A percentile compares a stretch with the other conserved stretches of the same genome.
Conservation (phyloP, 257 asterid genomes). For the Handroanthus guayacan region DNA sequence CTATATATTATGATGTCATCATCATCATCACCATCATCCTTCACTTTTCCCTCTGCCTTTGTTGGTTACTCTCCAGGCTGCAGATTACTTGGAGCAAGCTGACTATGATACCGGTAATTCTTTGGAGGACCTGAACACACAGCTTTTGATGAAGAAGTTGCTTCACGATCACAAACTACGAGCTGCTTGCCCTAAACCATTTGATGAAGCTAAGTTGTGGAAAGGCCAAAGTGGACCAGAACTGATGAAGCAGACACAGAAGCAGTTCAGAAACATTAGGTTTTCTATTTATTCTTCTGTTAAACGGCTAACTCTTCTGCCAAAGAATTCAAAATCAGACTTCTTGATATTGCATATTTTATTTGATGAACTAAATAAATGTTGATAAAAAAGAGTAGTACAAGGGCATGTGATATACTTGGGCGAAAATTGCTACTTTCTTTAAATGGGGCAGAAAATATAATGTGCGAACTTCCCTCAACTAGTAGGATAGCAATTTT, state of each 20-base stretch:
- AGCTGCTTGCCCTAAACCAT: slow-evolving; percentile 71
- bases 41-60: not conserved
- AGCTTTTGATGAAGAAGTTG: slow-evolving; percentile 53
- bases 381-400: not conserved
- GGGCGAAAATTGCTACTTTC: not conserved
- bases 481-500: not conserved
- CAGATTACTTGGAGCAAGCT: slow-evolving; percentile 70
- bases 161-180: slow-evolving; percentile 52
- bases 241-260: slow-evolving; percentile 60
- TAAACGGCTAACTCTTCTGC: not conserved
- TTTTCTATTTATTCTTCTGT: slow-evolving; percentile 31
- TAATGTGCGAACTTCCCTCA: not conserved
- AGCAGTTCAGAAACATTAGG: slow-evolving; percentile 77
- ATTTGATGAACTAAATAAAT: not conserved
- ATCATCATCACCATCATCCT: not conserved
- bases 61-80: slow-evolving; percentile 49
- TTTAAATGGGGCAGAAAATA: not conserved
- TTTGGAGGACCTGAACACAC: slow-evolving; percentile 59
- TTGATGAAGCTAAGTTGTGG: slow-evolving; percentile 77
- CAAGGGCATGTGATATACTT: not conserved
- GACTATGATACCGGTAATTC: slow-evolving; percentile 72
- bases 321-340: not conserved
- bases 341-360: not conserved
- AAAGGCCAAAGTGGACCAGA: slow-evolving; percentile 75
- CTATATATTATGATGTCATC: no score